Conservation (phyloP, 176 grass and related monocot genomes). For the Musa schizocarpa region DNA sequence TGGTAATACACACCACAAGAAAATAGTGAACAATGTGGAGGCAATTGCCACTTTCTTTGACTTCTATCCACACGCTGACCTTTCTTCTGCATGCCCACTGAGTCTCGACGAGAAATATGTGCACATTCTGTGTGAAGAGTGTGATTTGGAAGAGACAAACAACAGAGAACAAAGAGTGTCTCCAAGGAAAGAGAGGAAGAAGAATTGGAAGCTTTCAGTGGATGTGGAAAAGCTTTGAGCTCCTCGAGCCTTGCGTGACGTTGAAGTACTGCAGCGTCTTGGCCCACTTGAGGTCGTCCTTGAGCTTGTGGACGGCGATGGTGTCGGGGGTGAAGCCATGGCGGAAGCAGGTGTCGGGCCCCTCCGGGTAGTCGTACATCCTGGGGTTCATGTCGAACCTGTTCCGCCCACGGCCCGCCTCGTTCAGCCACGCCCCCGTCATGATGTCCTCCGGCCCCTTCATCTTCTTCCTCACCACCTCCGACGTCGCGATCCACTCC, state of each 20-base stretch:
- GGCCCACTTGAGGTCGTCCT: constrained; percentile 12
- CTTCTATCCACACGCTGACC: too few species aligned
- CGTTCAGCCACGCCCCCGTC: constrained; percentile 9
- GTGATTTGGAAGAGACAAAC: too few species aligned
- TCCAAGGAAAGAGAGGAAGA: not conserved
- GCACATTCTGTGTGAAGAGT: too few species aligned
- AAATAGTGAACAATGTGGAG: too few species aligned
- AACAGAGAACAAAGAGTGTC: not conserved
- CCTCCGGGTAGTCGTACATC: constrained; percentile 7
- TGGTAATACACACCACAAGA: too few species aligned
- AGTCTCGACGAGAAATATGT: too few species aligned
- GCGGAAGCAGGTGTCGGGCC: not conserved
- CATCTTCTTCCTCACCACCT: not conserved
- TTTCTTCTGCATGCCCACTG: too few species aligned
- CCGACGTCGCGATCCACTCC: constrained; percentile 9
- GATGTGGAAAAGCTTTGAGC: constrained; percentile 1
- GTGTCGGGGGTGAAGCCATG: constrained; percentile 11
- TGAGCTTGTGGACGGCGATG: constrained; percentile 14
- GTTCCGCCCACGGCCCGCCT: not conserved
- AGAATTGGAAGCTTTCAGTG: not conserved
- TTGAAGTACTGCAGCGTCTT: not conserved
- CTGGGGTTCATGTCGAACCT: not conserved
- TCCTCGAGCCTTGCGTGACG: not conserved
- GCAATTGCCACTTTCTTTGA: too few species aligned
- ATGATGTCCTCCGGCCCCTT: constrained; percentile 11